Evolutionary conservation across 495 filamentous ascomycete genomes (phyloP), one percentile per base, ranked within the genome.

Genomic region (Tricharina praecox): DNA sequence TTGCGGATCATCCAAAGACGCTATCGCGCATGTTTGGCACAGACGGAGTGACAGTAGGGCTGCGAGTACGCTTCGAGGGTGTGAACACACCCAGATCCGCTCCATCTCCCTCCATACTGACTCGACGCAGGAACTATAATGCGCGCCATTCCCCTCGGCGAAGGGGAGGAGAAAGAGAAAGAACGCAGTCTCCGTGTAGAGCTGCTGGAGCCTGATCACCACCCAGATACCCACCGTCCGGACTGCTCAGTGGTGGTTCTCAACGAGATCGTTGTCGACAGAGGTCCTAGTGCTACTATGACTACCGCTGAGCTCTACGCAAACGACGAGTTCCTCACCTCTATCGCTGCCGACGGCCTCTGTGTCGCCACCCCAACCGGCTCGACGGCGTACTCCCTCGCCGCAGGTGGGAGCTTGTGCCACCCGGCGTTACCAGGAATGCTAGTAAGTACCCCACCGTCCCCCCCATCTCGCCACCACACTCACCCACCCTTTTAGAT

Each of bases 381-480:
- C 47, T 88, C 82, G 30, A 97, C 90, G 4, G 90, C 90, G 10
- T 97, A 97, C 59, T 94, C 84, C 10, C 77, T 97, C 41, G 93
- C 87, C 16, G 90, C 92, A 21, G 90, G 92, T 33, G 90, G 90
- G 50, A 88, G 87, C 20, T 78, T 97, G 23, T 88, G 94, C 49
- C 87, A 95, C 61, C 90, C 90, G 5, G 92, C 93, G 53, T 94
- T 97, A 48, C 92, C 90, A 5, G 90, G 86, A 55, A 95, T 97
- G 61, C 82, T 96, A 11, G 76, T 57, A 46, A 11, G 34, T 30
- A 9, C 11, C n/a, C 41, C 21, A 5, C 38, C 26, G 3, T 5
- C 35, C n/a, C 5, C 19, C 3, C 28, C 13, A 7, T 13, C 28
- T 7, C 28, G 28, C 28, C 28, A 7, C 7, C 13, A 7, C 7